phyloP scores from a whole-genome alignment of 805 yeast species.

The Tetrapisispora namnaoensis region DNA sequence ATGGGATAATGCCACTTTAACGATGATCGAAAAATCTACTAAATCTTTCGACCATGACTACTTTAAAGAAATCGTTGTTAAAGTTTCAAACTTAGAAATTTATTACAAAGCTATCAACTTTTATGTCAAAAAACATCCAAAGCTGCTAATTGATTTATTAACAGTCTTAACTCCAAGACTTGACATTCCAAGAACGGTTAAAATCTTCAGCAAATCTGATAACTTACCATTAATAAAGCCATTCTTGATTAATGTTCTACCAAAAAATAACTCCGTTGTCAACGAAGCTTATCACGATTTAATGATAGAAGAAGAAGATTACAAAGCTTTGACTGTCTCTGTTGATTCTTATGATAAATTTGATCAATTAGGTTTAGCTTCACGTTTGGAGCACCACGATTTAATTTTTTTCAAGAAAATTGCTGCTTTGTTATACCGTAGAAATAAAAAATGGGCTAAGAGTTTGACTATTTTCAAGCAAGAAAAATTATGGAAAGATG shows the following conservation, averaged over 20 bases:
- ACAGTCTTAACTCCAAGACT: conserved; percentile 78
- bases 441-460: conserved; percentile 88
- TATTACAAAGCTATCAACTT: conserved; percentile 96
- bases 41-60: conserved; percentile 88
- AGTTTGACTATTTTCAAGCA: conserved; percentile 79
- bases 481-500: conserved; percentile 91
- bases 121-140: conserved; percentile 86
- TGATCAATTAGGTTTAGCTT: conserved; percentile 87
- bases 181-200: conserved; percentile 89
- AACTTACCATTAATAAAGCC: conserved; percentile 94
- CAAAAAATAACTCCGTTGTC: conserved; percentile 81
- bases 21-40: conserved; percentile 92
- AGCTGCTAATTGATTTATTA: conserved; percentile 76
- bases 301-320: conserved; percentile 92
- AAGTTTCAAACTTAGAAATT: conserved; percentile 91
- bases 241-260: conserved; percentile 83
- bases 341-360: conserved; percentile 86
- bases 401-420: conserved; percentile 90
- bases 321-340: conserved; percentile 76
- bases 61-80: conserved; percentile 89
- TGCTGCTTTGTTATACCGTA: conserved; percentile 87
- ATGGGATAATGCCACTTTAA: conserved; percentile 96
- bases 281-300: conserved; percentile 93
- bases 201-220: conserved; percentile 90
- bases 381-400: conserved; percentile 84